phyloP scores from a whole-genome alignment of 495 filamentous ascomycete species.

The Tuber microsphaerosporum region DNA sequence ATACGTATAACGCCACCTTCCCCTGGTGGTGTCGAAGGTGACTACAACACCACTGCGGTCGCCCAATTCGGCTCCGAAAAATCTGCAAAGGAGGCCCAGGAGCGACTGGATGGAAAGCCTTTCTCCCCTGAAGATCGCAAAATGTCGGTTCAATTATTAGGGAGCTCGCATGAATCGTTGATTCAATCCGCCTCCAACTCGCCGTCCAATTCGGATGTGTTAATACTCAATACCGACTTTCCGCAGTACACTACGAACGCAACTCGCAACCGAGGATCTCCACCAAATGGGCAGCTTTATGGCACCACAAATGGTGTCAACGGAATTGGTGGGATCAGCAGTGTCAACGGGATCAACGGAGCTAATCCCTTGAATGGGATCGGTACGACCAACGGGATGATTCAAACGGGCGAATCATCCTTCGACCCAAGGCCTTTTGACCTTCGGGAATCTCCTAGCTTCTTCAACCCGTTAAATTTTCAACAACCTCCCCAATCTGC shows the following conservation, averaged over 20 bases:
- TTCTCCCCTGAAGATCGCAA: conserved; percentile 21
- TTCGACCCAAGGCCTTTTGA: conserved; percentile 9
- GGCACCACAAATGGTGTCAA: neutral
- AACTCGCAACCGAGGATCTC: neutral
- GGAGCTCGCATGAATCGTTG: neutral
- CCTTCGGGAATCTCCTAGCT: neutral
- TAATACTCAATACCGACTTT: neutral
- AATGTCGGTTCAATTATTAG: conserved; percentile 29
- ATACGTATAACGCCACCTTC: conserved; percentile 19
- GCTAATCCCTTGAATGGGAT: conserved; percentile 24
- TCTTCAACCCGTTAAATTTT: neutral
- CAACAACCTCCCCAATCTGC: neutral
- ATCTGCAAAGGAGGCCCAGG: conserved; percentile 31
- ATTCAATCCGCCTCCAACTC: conserved; percentile 14
- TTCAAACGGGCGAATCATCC: conserved; percentile 25
- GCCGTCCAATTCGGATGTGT: conserved; percentile 23
- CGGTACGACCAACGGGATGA: conserved; percentile 10
- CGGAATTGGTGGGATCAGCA: conserved; percentile 7
- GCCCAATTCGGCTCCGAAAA: conserved; percentile 33
- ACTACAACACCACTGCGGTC: conserved; percentile 24
- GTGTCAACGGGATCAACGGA: conserved; percentile 19
- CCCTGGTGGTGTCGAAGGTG: conserved; percentile 7
- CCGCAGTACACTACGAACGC: neutral
- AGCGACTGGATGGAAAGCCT: conserved; percentile 31
- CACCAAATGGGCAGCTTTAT: neutral